Evolutionary conservation across 2,329 filamentous ascomycete species (phyloP), one percentile per base, ranked within the genome.

Genomic region (Fusarium abutilonis): DNA sequence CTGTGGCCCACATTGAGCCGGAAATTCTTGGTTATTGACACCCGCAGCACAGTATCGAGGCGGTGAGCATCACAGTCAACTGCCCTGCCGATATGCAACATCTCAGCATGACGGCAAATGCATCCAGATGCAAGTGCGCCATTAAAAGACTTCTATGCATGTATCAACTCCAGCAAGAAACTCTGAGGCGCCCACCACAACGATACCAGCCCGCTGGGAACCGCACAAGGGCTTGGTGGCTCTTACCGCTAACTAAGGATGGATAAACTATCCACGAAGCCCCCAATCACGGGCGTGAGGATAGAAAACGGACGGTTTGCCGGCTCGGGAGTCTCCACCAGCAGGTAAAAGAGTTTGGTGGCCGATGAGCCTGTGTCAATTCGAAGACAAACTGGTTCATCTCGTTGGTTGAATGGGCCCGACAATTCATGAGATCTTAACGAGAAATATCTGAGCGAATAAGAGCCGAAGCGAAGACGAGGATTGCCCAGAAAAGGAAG

Each of bases 241-340:
- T 65, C 62, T 56, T 42, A 38, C 60, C 52, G 36, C 64, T 70
- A 70, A 59, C 67, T 56, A 9, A 9, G 63, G 63, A 42, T 40
- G 50, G 66, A 53, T 58, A 63, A 67, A 41, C 47, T 44, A 34
- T 47, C 31, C 36, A 42, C 32, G 41, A 35, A 63, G 47, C 47
- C 56, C 50, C 56, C 45, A 61, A 66, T 45, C 41, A 45, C 21
- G 50, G 62, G 67, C 45, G 67, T 69, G 64, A 51, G 41, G 6
- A 53, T 63, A 69, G 26, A 43, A 51, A n/a, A 40, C 15, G 15
- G 51, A 44, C 36, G 47, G 58, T 23, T 45, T 62, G 40, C 32
- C 40, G 40, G 43, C 60, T 57, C 40, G 15, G 26, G 39, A 36
- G 47, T 57, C 47, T 10, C 61, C 52, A 52, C 61, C 31, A 60